phyloP scores from a whole-genome alignment of 2,329 filamentous ascomycete species.

The Aspergillus viridinutans region DNA sequence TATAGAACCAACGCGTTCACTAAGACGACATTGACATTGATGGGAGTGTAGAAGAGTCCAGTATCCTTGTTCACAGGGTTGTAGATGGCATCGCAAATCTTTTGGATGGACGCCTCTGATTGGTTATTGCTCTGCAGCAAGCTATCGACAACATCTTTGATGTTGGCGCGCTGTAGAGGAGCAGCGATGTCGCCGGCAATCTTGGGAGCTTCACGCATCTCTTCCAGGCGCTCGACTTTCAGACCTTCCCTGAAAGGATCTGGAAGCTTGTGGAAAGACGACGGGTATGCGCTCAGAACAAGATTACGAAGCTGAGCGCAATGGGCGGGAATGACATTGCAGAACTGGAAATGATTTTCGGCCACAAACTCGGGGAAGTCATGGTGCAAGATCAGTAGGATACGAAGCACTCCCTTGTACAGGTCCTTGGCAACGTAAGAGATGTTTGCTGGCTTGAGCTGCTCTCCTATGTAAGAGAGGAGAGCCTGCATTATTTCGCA shows the following conservation, averaged over 20 bases:
- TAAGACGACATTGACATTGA: conserved; percentile 65
- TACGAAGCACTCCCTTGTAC: conserved; percentile 77
- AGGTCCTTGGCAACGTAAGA: conserved; percentile 71
- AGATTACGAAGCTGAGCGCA: conserved; percentile 86
- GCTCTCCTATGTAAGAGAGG: conserved; percentile 69
- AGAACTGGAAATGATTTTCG: conserved; percentile 78
- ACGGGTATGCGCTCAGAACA: conserved; percentile 74
- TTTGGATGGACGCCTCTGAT: conserved; percentile 65
- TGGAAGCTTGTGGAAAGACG: conserved; percentile 64
- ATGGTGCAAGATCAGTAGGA: conserved; percentile 81
- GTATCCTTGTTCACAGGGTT: conserved; percentile 56
- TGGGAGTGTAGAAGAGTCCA: conserved; percentile 61
- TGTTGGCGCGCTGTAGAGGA: conserved; percentile 44
- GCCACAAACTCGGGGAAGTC: conserved; percentile 92
- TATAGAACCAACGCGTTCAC: conserved; percentile 82
- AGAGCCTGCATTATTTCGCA: conserved; percentile 69
- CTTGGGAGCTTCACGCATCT: conserved; percentile 64
- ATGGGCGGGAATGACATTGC: conserved; percentile 74
- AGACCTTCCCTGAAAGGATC: conserved; percentile 69
- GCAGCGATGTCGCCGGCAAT: conserved; percentile 60
- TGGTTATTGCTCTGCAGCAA: conserved; percentile 56
- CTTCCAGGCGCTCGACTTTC: conserved; percentile 72
- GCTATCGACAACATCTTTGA: conserved; percentile 52
- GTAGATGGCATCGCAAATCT: conserved; percentile 70
- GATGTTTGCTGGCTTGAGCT: conserved; percentile 70